Evolutionary conservation across 169 alveolate genomes (phyloP).

Genomic region (Plasmodium knowlesi): DNA sequence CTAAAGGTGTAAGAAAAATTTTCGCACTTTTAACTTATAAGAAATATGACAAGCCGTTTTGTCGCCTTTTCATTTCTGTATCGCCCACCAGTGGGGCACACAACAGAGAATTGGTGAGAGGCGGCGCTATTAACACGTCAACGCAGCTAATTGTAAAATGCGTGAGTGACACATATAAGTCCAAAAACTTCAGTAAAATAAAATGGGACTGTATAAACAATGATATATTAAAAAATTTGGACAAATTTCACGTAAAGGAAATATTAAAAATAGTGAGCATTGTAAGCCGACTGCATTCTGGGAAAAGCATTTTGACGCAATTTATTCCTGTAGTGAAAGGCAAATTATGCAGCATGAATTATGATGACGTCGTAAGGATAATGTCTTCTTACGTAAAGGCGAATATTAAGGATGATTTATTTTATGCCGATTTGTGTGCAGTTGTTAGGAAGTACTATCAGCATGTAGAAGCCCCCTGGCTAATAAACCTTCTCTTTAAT

Average conservation of each 20-base stretch:
- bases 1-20: background rate
- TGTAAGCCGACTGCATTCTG: slow-evolving; percentile 55
- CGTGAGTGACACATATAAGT: slow-evolving; percentile 56
- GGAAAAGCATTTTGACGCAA: slow-evolving; percentile 26
- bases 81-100: background rate
- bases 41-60: background rate
- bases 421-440: slow-evolving; percentile 27
- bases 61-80: background rate
- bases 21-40: background rate
- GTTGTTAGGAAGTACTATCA: slow-evolving; percentile 1
- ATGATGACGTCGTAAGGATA: background rate
- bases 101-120: background rate
- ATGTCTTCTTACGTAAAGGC: slow-evolving; percentile 44
- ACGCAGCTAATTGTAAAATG: slow-evolving; percentile 63
- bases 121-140: slow-evolving; percentile 20
- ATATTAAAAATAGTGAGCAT: slow-evolving; percentile 34
- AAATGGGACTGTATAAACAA: slow-evolving; percentile 65
- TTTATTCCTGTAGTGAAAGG: slow-evolving; percentile 6
- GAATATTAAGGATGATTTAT: slow-evolving; percentile 32
- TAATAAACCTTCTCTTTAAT: slow-evolving; percentile 34
- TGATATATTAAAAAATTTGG: slow-evolving; percentile 47
- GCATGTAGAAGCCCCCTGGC: slow-evolving; percentile 1
- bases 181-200: slow-evolving; percentile 67
- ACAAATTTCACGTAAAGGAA: slow-evolving; percentile 45
- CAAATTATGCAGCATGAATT: slow-evolving; percentile 12